Percentiles rank a stretch among this genome's conserved stretches.
Evolutionary conservation across 2,329 filamentous ascomycete genomes (phyloP).

Genomic region (Neopestalotiopsis rosae): DNA sequence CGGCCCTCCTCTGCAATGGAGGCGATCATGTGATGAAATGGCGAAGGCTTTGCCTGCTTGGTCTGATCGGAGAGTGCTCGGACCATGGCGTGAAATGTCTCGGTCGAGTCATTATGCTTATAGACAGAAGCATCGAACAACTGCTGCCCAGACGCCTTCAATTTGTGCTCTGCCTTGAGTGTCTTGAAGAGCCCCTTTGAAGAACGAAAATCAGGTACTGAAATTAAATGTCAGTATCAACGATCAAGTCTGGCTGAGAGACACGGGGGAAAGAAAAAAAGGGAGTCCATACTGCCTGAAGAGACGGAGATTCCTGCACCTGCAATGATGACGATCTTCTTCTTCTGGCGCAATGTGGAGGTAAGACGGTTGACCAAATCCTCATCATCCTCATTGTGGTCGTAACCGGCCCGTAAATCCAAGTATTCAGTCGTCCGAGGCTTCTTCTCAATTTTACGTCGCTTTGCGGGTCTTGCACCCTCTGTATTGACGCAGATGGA

Average conservation of each 20-base stretch:
- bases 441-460: constrained; percentile 66
- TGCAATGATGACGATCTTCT: constrained; percentile 96
- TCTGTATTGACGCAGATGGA: constrained; percentile 51
- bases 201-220: constrained; percentile 95
- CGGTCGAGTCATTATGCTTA: constrained; percentile 86
- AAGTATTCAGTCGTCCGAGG: constrained; percentile 83
- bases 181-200: constrained; percentile 87
- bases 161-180: constrained; percentile 83
- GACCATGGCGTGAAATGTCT: constrained; percentile 96
- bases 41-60: constrained; percentile 77
- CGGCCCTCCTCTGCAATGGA: constrained; percentile 87
- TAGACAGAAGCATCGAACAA: constrained; percentile 98
- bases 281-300: constrained; percentile 67
- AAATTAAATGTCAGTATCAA: constrained; percentile 3
- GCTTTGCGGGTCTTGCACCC: constrained; percentile 75
- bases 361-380: constrained; percentile 75
- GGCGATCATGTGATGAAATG: constrained; percentile 92
- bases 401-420: constrained; percentile 64
- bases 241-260: not conserved
- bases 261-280: constrained; percentile 15
- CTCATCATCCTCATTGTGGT: constrained; percentile 54
- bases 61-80: constrained; percentile 83
- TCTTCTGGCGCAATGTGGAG: constrained; percentile 80
- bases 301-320: constrained; percentile 97
- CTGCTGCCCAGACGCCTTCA: constrained; percentile 92